Base-by-base conservation (phyloP, 1,139 yeast species). In the Lodderomyces jiufengensis region DNA sequence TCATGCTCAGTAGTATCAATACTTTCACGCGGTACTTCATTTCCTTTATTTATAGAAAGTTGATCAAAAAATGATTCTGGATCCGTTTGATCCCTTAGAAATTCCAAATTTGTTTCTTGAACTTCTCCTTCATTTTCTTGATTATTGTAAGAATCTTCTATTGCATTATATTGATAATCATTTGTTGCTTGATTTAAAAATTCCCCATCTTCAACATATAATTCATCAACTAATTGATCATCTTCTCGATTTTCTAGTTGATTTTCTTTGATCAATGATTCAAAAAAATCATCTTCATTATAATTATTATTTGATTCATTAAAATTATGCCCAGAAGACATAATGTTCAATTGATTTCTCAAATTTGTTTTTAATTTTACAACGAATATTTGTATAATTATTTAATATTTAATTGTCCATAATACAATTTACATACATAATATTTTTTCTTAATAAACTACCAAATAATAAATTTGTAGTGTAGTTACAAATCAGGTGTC, bases 1-100 rank as follows among this genome's bases (percentile, higher is more conserved):
- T 21, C 24, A 15, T 30, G 32, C 10, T 30, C 32, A 6, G 27
- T 30, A 22, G 32, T 30, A 15, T 30, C 27, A 14, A 30, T 30
- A 13, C 32, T 30, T 22, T 21, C 15, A 22, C 32, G 32, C 3
- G 12, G 24, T 12, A 30, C 32, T 15, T 30, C 32, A 13, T 18
- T 23, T 23, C 25, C 25, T 23, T 25, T n/a, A 26, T 5, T 5
- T 12, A 18, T 20, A 2, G 33, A 16, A 24, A 31, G 29, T 13
- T 20, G 27, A 7, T 26, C 21, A 27, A 32, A 25, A 12, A 20
- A 31, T 4, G 29, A 30, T 23, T 30, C 32, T 5, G 16, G 28
- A 4, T 31, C 33, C 5, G 5, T 13, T 25, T 25, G 27, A 25
- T 25, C 27, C 9, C 15, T 25, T 13, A 25, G 11, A 25, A 25